Evolutionary conservation across 768 basidiomycete species (phyloP), one percentile per base, ranked within the genome.

Genomic region (Hygrophoropsis aurantiaca): DNA sequence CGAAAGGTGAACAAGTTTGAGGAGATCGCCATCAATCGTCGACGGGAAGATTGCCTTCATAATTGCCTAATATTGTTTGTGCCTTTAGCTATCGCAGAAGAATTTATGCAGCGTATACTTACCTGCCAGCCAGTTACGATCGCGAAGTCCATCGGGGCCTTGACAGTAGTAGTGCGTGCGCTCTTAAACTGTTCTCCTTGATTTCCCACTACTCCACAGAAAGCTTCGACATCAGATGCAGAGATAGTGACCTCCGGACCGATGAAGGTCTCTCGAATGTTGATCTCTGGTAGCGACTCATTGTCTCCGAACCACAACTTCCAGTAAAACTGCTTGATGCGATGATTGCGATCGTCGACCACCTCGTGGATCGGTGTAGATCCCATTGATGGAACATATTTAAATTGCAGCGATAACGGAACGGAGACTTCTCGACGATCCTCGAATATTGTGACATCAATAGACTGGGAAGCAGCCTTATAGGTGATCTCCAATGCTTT

Each of bases 61-160:
- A 69, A 99, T 98, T n/a, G 94, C 90, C 93, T 95, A 55, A 0
- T 46, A 50, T 44, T 26, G n/a, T 55, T 44, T 23, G 56, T 26
- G 46, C n/a, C n/a, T n/a, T 27, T 26, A 46, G 24, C 26, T 1
- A 42, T 19, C n/a, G 1, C 18, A 30, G 23, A 8, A 27, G 20
- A 15, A 20, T 11, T 34, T 46, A 39, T 6, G 16, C 15, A 39
- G 1, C 46, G 23, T 35, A 23, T 42, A 69, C 86, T 50, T 63
- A 93, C 94, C 86, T 95, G 85, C 97, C 97, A 99, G 38, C 95
- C 94, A 33, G 94, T 86, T 42, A 98, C 95, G 60, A 99, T 99
- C 20, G 94, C 92, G 58, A 97, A 98, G 71, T 98, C 95, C 91
- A 99, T 95, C 0, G 97, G 97, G 2, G 95, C 93, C 59, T 88